A percentile compares a stretch with the other conserved stretches of the same genome.
These are phyloP conservation scores for Acacia melanoxylon DNA, from an alignment of 306 rosid species.

Conservation along the genomic window DNA sequence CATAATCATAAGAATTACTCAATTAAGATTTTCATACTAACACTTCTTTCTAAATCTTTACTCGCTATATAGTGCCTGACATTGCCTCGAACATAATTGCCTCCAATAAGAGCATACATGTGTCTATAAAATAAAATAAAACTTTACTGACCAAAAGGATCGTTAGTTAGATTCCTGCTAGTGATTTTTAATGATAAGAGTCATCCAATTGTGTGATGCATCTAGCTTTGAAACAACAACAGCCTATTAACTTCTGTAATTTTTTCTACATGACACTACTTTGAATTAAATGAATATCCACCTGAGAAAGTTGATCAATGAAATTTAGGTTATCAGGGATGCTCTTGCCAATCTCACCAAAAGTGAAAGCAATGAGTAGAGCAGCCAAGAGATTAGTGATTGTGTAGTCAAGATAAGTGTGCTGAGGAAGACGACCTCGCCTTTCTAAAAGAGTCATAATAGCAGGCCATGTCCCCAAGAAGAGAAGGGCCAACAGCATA, in stretches of 20 bases:
- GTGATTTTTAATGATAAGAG: neutral
- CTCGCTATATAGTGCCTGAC: too few relatives aligned
- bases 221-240: neutral
- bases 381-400: conserved; percentile 89
- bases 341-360: conserved; percentile 78
- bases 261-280: neutral
- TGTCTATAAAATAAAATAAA: neutral
- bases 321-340: conserved; percentile 59
- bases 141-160: neutral
- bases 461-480: conserved; percentile 97
- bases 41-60: neutral
- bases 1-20: neutral
- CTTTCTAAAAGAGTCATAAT: conserved; percentile 73
- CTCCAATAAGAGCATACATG: too few relatives aligned
- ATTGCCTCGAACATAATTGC: too few relatives aligned
- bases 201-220: neutral
- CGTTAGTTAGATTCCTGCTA: neutral
- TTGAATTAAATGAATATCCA: conserved; percentile 20
- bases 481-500: conserved; percentile 77
- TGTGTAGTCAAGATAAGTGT: conserved; percentile 88
- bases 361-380: conserved; percentile 68
- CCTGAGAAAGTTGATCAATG: conserved; percentile 77
- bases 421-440: conserved; percentile 94
- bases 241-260: neutral
- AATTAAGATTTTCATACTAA: neutral